Conservation (phyloP, 78 protist species). For the Cavenderia fasciculata region DNA sequence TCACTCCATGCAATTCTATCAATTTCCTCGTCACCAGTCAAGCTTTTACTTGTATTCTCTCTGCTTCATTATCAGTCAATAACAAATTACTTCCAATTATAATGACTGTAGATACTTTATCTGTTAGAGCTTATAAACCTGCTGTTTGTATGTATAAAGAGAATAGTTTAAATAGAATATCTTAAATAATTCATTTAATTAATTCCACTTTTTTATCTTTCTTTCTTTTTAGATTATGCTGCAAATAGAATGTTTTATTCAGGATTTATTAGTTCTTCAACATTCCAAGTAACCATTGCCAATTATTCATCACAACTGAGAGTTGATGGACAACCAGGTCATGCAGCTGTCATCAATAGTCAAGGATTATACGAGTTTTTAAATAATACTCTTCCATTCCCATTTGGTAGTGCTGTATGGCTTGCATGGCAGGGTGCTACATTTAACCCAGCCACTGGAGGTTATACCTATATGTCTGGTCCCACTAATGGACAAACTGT, state of each 20-base stretch:
- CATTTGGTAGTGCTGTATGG: slow-evolving; percentile 3
- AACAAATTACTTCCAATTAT: no score
- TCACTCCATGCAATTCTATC: no score
- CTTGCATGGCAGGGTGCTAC: not conserved
- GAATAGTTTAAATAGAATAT: no score
- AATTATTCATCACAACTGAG: not conserved
- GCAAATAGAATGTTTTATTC: not conserved
- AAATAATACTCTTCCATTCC: slow-evolving; percentile 22
- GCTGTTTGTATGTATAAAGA: no score
- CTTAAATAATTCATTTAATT: no score
- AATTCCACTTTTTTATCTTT: no score
- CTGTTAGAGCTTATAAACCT: no score
- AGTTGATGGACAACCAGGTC: slow-evolving; percentile 12
- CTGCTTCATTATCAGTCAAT: no score
- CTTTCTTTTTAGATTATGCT: not conserved
- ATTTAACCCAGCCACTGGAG: not conserved
- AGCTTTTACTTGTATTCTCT: no score
- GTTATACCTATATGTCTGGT: not conserved
- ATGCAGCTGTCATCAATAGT: not conserved
- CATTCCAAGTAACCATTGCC: not conserved
- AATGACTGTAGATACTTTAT: no score
- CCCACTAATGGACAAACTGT: not conserved
- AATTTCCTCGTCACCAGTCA: no score
- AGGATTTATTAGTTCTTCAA: slow-evolving; percentile 5
- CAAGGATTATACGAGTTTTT: not conserved